phyloP scores from a whole-genome alignment of 2,329 filamentous ascomycete species.

The Ilyonectria destructans region DNA sequence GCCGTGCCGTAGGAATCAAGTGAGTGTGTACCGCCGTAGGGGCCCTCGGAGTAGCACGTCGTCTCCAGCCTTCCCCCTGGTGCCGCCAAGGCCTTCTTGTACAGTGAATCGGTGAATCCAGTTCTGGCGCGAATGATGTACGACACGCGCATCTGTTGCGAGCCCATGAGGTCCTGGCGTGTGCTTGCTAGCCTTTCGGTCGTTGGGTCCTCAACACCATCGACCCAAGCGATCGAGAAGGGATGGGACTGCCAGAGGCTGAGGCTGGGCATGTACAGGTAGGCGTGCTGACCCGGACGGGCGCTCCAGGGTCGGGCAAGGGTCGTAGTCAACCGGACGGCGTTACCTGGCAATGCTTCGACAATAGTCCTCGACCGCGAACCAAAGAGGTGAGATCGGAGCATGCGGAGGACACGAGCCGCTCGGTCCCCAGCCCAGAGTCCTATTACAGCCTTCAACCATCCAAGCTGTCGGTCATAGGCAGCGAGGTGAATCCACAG shows the following conservation, averaged over 20 bases:
- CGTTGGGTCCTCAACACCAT: slow-evolving; percentile 70
- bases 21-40: slow-evolving; percentile 81
- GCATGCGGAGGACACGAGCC: slow-evolving; percentile 71
- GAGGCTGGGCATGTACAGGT: slow-evolving; percentile 82
- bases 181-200: slow-evolving; percentile 73
- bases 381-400: slow-evolving; percentile 77
- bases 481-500: slow-evolving; percentile 77
- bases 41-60: slow-evolving; percentile 81
- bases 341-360: slow-evolving; percentile 84
- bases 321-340: slow-evolving; percentile 80
- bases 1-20: slow-evolving; percentile 85
- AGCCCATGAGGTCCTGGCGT: slow-evolving; percentile 71
- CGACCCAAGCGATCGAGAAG: slow-evolving; percentile 85
- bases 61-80: slow-evolving; percentile 75
- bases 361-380: slow-evolving; percentile 80
- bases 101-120: slow-evolving; percentile 81
- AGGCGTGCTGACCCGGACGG: slow-evolving; percentile 83
- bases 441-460: slow-evolving; percentile 74
- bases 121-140: slow-evolving; percentile 83
- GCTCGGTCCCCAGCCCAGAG: slow-evolving; percentile 79
- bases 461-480: slow-evolving; percentile 60
- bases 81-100: slow-evolving; percentile 75
- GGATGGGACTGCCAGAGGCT: slow-evolving; percentile 84
- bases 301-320: slow-evolving; percentile 85
- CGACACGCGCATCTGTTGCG: slow-evolving; percentile 77